A percentile compares a stretch with the other conserved stretches of the same genome.
These are phyloP conservation scores for Osmanthus fragrans DNA, from an alignment of 257 asterid genomes.

Conservation along the genomic window DNA sequence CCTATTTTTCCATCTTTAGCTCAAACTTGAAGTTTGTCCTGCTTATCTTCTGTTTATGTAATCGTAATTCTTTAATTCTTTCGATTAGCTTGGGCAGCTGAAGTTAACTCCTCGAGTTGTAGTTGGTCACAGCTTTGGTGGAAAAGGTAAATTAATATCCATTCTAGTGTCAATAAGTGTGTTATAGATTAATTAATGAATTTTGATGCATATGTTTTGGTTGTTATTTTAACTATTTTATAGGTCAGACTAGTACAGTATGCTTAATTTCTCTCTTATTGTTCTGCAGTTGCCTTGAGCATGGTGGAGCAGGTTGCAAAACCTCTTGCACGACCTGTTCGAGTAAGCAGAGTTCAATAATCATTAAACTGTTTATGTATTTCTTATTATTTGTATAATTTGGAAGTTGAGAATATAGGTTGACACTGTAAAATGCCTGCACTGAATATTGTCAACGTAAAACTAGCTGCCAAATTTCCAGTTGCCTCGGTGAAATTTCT, in stretches of 20 bases:
- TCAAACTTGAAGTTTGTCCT: slow-evolving; percentile 14
- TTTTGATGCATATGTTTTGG: background rate
- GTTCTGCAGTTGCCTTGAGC: slow-evolving; percentile 85
- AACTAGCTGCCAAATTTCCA: slow-evolving; percentile 12
- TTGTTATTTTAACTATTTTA: background rate
- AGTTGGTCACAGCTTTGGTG: slow-evolving; percentile 99
- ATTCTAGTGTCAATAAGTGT: slow-evolving; percentile 6
- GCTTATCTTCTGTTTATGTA: slow-evolving; percentile 14
- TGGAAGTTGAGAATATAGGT: slow-evolving; percentile 2
- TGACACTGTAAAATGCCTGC: background rate
- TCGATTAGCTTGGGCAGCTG: slow-evolving; percentile 73
- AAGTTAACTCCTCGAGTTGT: slow-evolving; percentile 90
- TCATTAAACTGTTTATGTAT: background rate
- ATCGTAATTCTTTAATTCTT: slow-evolving; percentile 19
- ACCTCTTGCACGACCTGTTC: slow-evolving; percentile 97
- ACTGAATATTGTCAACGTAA: slow-evolving; percentile 9
- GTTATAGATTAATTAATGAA: background rate
- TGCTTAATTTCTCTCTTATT: slow-evolving; percentile 22
- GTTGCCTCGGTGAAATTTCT: background rate
- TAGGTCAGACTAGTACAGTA: background rate
- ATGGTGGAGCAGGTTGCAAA: slow-evolving; percentile 96
- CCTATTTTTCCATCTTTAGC: slow-evolving; percentile 16
- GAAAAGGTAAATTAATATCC: slow-evolving; percentile 68
- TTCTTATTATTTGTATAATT: background rate
- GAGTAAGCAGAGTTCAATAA: slow-evolving; percentile 53